Evolutionary conservation across 768 basidiomycete genomes (phyloP).

Genomic region (Mycena sanguinolenta): DNA sequence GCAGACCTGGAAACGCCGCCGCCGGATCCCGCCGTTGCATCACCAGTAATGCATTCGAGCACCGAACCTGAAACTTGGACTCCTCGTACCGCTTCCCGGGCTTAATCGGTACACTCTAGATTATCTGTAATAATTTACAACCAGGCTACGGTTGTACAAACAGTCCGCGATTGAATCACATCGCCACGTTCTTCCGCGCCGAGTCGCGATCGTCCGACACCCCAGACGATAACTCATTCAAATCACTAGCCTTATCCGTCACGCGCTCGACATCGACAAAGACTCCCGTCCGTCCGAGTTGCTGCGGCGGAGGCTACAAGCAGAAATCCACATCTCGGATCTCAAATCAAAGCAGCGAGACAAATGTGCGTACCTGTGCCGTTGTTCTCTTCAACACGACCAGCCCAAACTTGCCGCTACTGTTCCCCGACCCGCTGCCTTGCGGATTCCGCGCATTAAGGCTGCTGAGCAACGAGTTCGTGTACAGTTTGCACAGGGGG

Average conservation of each 20-base stretch:
- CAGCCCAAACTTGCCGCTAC: neutral
- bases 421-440: conserved; percentile 10
- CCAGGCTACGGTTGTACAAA: neutral
- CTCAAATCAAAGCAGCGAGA: too few species aligned
- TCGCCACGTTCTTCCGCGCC: neutral
- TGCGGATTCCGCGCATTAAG: conserved; percentile 45
- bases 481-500: conserved; percentile 52
- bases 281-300: neutral
- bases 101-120: too few species aligned
- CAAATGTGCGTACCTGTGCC: conserved; percentile 7
- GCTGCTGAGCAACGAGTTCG: conserved; percentile 54
- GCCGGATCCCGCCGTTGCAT: neutral
- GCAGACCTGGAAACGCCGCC: neutral
- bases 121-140: too few species aligned
- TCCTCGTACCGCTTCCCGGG: neutral
- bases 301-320: conserved; percentile 6
- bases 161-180: neutral
- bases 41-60: neutral
- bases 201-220: too few species aligned
- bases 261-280: conserved; percentile 24
- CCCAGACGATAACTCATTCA: too few species aligned
- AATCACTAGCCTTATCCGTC: too few species aligned
- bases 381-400: conserved; percentile 5
- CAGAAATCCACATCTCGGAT: too few species aligned
- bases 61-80: neutral